phyloP scores from a whole-genome alignment of 2,329 filamentous ascomycete species.

The Thelonectria discophora region DNA sequence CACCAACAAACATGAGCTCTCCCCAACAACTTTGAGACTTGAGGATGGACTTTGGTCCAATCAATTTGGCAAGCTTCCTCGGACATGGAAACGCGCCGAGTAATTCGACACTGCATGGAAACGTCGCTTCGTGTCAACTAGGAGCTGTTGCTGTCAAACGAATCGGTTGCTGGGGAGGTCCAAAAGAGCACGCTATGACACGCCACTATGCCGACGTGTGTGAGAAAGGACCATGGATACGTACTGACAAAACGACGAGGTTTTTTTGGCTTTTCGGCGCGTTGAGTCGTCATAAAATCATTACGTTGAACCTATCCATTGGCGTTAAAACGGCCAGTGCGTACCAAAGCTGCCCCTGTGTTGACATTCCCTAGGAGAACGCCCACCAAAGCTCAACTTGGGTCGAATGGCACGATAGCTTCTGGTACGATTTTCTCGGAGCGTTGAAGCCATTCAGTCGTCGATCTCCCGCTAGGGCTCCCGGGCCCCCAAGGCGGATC shows the following conservation, averaged over 20 bases:
- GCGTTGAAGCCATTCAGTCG: not conserved
- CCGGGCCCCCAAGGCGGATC: not conserved
- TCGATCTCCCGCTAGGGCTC: slow-evolving; percentile 7
- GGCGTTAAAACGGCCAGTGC: slow-evolving; percentile 1
- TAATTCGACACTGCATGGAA: slow-evolving; percentile 10
- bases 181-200: slow-evolving; percentile 25
- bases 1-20: slow-evolving; percentile 18
- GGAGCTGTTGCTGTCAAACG: slow-evolving; percentile 3
- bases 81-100: slow-evolving; percentile 3
- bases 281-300: not conserved
- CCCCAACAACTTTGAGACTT: slow-evolving; percentile 24
- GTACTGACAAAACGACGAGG: slow-evolving; percentile 27
- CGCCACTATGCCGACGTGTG: slow-evolving; percentile 27
- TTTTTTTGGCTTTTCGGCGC: not conserved
- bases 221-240: slow-evolving; percentile 8
- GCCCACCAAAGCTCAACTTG: slow-evolving; percentile 4
- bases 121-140: slow-evolving; percentile 2
- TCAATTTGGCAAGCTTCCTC: slow-evolving; percentile 12
- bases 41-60: slow-evolving; percentile 5
- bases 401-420: slow-evolving; percentile 13
- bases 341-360: not conserved
- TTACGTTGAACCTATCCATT: not conserved
- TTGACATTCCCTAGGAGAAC: not conserved
- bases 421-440: not conserved
- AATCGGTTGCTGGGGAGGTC: slow-evolving; percentile 1